Evolutionary conservation across 2,329 filamentous ascomycete genomes (phyloP), one percentile per base, ranked within the genome.

Genomic region (Orbilia oligospora): DNA sequence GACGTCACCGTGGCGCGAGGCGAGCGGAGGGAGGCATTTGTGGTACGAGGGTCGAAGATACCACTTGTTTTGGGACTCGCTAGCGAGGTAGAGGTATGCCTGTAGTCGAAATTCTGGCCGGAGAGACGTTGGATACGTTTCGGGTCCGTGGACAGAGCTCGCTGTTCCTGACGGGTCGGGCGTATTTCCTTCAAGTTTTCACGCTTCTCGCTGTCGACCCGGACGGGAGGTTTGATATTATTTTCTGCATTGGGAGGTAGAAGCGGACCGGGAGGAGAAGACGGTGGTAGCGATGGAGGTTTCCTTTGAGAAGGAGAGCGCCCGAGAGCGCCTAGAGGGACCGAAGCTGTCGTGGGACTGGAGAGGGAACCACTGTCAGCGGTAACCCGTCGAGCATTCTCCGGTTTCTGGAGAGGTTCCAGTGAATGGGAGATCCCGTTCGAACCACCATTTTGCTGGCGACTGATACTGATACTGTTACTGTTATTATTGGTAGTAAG

Each of bases 111-210:
- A 51, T 67, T 70, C 41, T 72, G 68, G 56, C 76, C 76, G 41
- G 76, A 79, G n/a, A 79, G 55, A 12, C 76, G 63, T 18, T 72
- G 65, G 10, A 73, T 36, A 30, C 76, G 58, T 71, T 73, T 72
- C 16, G 68, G 68, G 27, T 79, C 76, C 0, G 65, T 70, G 27
- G 76, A 79, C 8, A 79, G 69, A 8, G 76, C 76, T 18, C 76
- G 76, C 53, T 73, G 76, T 56, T 79, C 76, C 27, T 79, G 63
- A 48, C 70, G 69, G 20, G 73, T 73, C n/a, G 76, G 76, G n/a
- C 70, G 56, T 36, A 79, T 73, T 55, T 79, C 76, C 38, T 71
- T 64, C 46, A 79, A 46, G 22, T 73, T 79, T 20, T 72, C 68
- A 48, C 76, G 64, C 55, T 73, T 79, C 44, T 79, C 76, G 41